Evolutionary conservation across 192 early-diverging fungal genomes (phyloP), one percentile per base, ranked within the genome.

Genomic region (Coemansia nantahalensis): DNA sequence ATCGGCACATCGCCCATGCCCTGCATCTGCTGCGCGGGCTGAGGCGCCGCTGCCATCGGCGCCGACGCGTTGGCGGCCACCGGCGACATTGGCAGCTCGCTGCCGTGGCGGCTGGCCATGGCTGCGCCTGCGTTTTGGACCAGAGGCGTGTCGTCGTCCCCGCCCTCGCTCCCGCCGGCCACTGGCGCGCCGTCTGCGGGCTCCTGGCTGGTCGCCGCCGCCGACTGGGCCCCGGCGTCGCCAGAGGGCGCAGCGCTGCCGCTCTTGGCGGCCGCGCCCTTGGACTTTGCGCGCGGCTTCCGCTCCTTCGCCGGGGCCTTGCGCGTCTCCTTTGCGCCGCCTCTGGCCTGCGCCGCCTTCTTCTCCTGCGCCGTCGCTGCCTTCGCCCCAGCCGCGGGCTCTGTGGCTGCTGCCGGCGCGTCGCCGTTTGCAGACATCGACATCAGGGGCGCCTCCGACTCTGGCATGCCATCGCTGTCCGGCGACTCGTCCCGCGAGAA

Each of bases 221-320:
- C 42, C 2, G 31, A 18, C 19, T 33, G 31, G 2, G 42, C 32
- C 40, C 45, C 43, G 16, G 41, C 26, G 7, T 28, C 26, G 4
- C 36, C 17, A 16, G 50, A 24, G 7, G 49, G 32, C 18, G 46
- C 46, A 5, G 34, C 16, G 8, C 19, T 38, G 7, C 43, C 46
- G 22, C 19, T 30, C 48, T 54, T 56, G 39, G 61, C 53, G n/a
- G 40, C 41, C 5, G 54, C 59, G 17, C 49, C 31, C 31, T 65
- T 65, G 8, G 57, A 15, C 47, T 63, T 67, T 16, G 42, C 61
- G 19, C 62, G 54, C 12, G 64, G 35, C 44, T 74, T 74, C 43
- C 53, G 62, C 51, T 67, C 64, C 37, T 59, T 67, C 36, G 55
- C 35, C 26, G 19, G 28, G 1, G 64, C 38, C 23, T 70, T 70